Conservation (phyloP, 116 monocot species). For the Zostera marina region DNA sequence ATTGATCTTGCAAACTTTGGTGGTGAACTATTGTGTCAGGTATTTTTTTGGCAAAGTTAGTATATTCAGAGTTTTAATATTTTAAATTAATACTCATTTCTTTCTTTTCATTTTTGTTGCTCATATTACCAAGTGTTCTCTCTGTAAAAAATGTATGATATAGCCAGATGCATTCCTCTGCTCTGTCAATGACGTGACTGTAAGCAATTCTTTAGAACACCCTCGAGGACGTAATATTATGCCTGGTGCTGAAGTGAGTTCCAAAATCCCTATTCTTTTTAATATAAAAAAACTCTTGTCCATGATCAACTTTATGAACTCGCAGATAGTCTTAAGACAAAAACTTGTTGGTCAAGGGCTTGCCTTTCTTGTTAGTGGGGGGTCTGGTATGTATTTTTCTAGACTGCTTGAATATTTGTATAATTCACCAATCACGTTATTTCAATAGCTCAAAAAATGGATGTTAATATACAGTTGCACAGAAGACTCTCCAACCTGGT, state of each 20-base stretch:
- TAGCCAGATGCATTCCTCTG: conserved; percentile 98
- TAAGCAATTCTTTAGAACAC: conserved; percentile 34
- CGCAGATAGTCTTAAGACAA: conserved; percentile 57
- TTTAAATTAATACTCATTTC: no score
- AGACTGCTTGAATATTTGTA: not conserved
- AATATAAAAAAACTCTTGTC: not conserved
- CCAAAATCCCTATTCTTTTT: not conserved
- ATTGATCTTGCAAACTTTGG: conserved; percentile 75
- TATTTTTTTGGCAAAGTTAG: conserved; percentile 6
- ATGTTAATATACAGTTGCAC: conserved; percentile 36
- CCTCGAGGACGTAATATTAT: conserved; percentile 47
- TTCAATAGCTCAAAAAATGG: no score
- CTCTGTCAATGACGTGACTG: conserved; percentile 76
- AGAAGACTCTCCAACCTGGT: conserved; percentile 68
- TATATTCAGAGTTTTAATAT: no score
- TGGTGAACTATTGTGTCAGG: conserved; percentile 91
- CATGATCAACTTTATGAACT: not conserved
- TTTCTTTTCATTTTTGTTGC: no score
- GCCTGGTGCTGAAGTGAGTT: conserved; percentile 63
- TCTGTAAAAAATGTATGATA: conserved; percentile 4
- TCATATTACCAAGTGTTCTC: no score
- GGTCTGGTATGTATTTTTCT: not conserved
- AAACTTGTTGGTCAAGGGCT: conserved; percentile 12
- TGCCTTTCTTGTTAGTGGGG: conserved; percentile 1
- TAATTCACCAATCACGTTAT: no score